phyloP scores from a whole-genome alignment of 345 rosid species.

The Raphanus raphanistrum region DNA sequence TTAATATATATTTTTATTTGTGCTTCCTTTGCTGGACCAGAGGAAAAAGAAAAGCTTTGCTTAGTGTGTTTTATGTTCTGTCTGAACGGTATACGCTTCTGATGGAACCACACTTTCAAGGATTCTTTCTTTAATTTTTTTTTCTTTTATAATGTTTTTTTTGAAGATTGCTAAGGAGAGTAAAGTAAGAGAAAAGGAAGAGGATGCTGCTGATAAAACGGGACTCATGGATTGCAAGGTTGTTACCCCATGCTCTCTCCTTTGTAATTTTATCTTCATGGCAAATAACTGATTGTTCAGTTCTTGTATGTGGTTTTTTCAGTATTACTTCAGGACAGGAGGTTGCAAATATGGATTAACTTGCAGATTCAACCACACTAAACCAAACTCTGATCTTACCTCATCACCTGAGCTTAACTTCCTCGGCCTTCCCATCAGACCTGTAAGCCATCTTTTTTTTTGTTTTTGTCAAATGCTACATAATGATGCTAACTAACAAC shows the following conservation, averaged over 20 bases:
- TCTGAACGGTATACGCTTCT: not conserved
- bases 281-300: not conserved
- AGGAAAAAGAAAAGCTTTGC: not conserved
- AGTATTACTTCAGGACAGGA: conserved; percentile 90
- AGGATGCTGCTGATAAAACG: conserved; percentile 15
- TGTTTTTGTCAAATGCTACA: not conserved
- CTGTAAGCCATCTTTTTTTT: conserved; percentile 34
- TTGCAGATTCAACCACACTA: conserved; percentile 80
- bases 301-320: conserved; percentile 30
- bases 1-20: not conserved
- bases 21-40: conserved; percentile 2
- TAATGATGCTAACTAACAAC: not conserved
- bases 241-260: not conserved
- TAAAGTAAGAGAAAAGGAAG: conserved; percentile 23
- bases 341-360: conserved; percentile 91
- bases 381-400: conserved; percentile 36
- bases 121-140: not conserved
- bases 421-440: conserved; percentile 85
- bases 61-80: not conserved
- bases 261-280: conserved; percentile 7
- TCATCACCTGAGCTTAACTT: conserved; percentile 69
- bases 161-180: conserved; percentile 22
- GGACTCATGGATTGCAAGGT: conserved; percentile 36
- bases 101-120: not conserved
- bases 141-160: not conserved